Conservation (phyloP, 805 yeast species). For the Grigorovia yakushimaensis region DNA sequence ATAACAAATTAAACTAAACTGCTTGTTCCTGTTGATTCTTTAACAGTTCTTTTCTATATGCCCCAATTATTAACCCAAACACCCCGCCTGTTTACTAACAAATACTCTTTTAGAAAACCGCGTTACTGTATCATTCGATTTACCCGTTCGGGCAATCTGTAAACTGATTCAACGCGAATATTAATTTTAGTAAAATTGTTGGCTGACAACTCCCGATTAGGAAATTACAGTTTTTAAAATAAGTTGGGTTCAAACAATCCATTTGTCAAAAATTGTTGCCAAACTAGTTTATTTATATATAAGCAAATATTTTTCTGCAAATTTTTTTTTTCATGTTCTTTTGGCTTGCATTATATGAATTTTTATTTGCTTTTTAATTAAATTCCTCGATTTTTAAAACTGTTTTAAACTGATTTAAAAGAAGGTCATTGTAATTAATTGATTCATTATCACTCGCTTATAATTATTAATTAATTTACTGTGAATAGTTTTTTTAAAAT, state of each 20-base stretch:
- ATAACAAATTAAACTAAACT: too few relatives aligned
- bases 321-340: not conserved
- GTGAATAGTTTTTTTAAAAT: not conserved
- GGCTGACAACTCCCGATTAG: not conserved
- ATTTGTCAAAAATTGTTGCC: too few relatives aligned
- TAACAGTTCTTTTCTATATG: too few relatives aligned
- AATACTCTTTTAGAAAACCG: not conserved
- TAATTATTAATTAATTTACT: not conserved
- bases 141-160: not conserved
- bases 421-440: not conserved
- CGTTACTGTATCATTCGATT: not conserved
- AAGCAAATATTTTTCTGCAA: not conserved
- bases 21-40: too few relatives aligned
- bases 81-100: not conserved
- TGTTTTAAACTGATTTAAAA: not conserved
- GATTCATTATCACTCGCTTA: not conserved
- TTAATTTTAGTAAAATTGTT: not conserved
- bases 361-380: too few relatives aligned
- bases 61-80: not conserved
- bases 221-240: not conserved
- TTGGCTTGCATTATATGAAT: not conserved
- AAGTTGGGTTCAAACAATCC: not conserved
- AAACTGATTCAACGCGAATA: not conserved
- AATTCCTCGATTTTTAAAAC: not conserved
- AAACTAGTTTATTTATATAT: not conserved